These are phyloP conservation scores for Entomortierella chlamydospora DNA, from an alignment of 192 early-diverging fungal genomes.

Conservation along the genomic window DNA sequence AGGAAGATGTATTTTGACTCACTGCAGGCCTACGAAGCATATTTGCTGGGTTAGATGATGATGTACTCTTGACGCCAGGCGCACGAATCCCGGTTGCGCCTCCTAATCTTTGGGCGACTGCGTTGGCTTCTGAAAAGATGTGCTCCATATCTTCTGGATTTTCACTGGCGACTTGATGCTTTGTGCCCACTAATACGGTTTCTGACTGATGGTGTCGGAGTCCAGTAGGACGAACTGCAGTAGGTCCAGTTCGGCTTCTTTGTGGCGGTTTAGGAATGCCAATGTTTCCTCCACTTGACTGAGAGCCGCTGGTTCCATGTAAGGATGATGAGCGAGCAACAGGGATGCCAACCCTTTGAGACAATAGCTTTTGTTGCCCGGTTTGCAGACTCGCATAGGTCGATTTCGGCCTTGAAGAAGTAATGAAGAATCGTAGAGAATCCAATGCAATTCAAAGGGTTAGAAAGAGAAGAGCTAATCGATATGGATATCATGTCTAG, in stretches of 20 bases:
- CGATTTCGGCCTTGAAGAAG: slow-evolving; percentile 25
- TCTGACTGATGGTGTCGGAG: slow-evolving; percentile 33
- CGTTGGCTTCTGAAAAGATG: slow-evolving; percentile 22
- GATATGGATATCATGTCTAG: neutral
- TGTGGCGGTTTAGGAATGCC: slow-evolving; percentile 42
- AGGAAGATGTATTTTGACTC: neutral
- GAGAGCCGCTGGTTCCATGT: slow-evolving; percentile 6
- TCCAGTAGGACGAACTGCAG: neutral
- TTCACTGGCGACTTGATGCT: slow-evolving; percentile 3
- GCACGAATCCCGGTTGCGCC: slow-evolving; percentile 8
- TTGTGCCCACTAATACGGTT: neutral
- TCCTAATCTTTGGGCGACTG: slow-evolving; percentile 10
- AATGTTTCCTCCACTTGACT: neutral
- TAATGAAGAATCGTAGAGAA: neutral
- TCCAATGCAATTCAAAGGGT: slow-evolving; percentile 8
- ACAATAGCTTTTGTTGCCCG: neutral
- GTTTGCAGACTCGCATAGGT: slow-evolving; percentile 19
- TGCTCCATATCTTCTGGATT: slow-evolving; percentile 30
- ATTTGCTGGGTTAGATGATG: neutral
- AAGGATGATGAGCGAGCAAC: slow-evolving; percentile 36
- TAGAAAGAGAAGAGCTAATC: neutral
- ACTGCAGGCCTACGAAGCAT: slow-evolving; percentile 9
- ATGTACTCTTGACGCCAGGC: neutral
- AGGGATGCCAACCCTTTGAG: slow-evolving; percentile 7
- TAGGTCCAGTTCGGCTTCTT: slow-evolving; percentile 7